These are phyloP conservation scores for Leucogyrophana mollusca DNA, from an alignment of 768 basidiomycete species.

Conservation along the genomic window DNA sequence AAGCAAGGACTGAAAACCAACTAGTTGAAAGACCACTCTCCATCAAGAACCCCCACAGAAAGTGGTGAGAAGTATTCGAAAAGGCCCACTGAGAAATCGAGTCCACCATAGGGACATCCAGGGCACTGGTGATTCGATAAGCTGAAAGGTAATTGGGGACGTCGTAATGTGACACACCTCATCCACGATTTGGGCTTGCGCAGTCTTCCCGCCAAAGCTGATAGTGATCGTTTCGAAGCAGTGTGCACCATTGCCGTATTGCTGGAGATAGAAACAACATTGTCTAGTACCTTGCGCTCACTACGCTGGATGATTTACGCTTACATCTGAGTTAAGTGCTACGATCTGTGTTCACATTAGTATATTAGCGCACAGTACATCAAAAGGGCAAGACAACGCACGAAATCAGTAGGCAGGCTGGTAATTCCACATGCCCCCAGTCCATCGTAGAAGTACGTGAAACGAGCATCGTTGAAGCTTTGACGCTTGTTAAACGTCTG, in stretches of 20 bases:
- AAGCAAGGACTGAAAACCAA: too few relatives aligned
- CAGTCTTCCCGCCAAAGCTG: conserved; percentile 32
- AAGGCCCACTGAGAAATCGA: conserved; percentile 47
- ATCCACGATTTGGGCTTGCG: conserved; percentile 44
- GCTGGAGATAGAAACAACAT: conserved; percentile 20
- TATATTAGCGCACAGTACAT: not conserved
- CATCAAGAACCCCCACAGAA: conserved; percentile 33
- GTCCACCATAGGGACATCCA: conserved; percentile 36
- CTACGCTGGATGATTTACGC: conserved; percentile 9
- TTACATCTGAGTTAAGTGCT: conserved; percentile 40
- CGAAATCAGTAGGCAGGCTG: conserved; percentile 23
- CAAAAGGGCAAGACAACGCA: conserved; percentile 10
- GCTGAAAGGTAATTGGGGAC: not conserved
- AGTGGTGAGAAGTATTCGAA: conserved; percentile 39
- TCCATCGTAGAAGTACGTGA: conserved; percentile 28
- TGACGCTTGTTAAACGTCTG: conserved; percentile 15
- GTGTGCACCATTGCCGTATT: conserved; percentile 38
- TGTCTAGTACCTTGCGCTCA: not conserved
- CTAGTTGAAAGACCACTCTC: conserved; percentile 38
- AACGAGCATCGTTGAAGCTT: conserved; percentile 13
- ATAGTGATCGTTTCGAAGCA: conserved; percentile 48
- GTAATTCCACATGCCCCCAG: conserved; percentile 37
- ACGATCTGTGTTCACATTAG: conserved; percentile 34
- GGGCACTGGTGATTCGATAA: conserved; percentile 30
- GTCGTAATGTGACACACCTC: conserved; percentile 26